Evolutionary conservation across 2,329 filamentous ascomycete genomes (phyloP).

Genomic region (Ceratocystis destructans): DNA sequence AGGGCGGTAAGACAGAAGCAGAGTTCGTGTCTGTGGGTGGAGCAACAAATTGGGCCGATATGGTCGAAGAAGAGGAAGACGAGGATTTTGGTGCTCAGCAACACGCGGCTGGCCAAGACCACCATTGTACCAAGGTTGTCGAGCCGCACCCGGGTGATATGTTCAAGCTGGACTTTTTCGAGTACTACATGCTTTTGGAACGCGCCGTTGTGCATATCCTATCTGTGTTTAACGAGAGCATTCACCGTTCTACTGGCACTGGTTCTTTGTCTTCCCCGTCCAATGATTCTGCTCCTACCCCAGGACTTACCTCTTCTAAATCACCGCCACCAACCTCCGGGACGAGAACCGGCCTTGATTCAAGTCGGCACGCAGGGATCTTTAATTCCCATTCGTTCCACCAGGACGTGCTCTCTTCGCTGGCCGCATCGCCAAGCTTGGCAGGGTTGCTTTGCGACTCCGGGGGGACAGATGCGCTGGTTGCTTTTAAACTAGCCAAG

Average conservation of each 20-base stretch:
- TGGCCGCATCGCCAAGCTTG: slow-evolving; percentile 35
- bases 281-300: background rate
- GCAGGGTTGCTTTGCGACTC: slow-evolving; percentile 40
- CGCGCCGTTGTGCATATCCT: slow-evolving; percentile 54
- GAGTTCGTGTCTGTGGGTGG: background rate
- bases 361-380: slow-evolving; percentile 6
- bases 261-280: background rate
- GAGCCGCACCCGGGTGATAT: slow-evolving; percentile 43
- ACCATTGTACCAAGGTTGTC: slow-evolving; percentile 1
- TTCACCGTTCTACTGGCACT: slow-evolving; percentile 27
- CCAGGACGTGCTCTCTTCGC: slow-evolving; percentile 51
- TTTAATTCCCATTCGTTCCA: slow-evolving; percentile 44
- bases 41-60: slow-evolving; percentile 13
- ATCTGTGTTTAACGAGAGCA: slow-evolving; percentile 45
- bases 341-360: background rate
- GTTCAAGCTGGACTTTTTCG: slow-evolving; percentile 67
- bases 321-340: background rate
- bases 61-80: slow-evolving; percentile 21
- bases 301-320: background rate
- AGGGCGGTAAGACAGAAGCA: background rate
- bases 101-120: background rate
- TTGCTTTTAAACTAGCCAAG: slow-evolving; percentile 51
- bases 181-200: slow-evolving; percentile 61
- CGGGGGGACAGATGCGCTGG: slow-evolving; percentile 29
- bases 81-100: slow-evolving; percentile 20